phyloP scores from a whole-genome alignment of 139 green algal species.

The Tetradesmus lagerheimii region DNA sequence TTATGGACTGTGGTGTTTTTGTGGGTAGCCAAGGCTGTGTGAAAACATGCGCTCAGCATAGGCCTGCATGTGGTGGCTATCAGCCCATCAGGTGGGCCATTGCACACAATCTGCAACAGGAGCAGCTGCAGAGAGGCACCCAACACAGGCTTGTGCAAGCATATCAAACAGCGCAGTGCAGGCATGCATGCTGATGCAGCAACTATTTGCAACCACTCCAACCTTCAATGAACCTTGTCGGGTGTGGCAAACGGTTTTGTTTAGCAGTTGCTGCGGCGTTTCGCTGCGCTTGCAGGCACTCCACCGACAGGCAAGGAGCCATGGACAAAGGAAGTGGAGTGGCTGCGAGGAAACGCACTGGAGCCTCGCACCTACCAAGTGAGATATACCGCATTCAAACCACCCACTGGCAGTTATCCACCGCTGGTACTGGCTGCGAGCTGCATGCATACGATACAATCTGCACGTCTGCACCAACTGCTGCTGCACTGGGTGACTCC shows the following conservation, averaged over 20 bases:
- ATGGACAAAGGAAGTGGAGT: slow-evolving; percentile 71
- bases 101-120: neutral
- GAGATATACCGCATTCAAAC: too few relatives aligned
- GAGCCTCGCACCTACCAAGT: slow-evolving; percentile 66
- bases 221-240: too few relatives aligned
- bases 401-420: too few relatives aligned
- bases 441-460: too few relatives aligned
- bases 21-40: slow-evolving; percentile 84
- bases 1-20: slow-evolving; percentile 88
- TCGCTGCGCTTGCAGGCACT: slow-evolving; percentile 55
- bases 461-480: too few relatives aligned
- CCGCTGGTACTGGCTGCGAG: too few relatives aligned
- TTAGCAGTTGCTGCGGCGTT: neutral
- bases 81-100: slow-evolving; percentile 68
- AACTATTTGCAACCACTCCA: too few relatives aligned
- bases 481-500: too few relatives aligned
- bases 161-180: too few relatives aligned
- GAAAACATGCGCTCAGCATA: slow-evolving; percentile 60
- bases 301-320: slow-evolving; percentile 47
- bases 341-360: slow-evolving; percentile 71
- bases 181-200: too few relatives aligned
- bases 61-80: slow-evolving; percentile 80
- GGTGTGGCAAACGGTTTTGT: neutral
- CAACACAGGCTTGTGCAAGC: too few relatives aligned
- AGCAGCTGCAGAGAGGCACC: neutral